Evolutionary conservation across 768 basidiomycete genomes (phyloP).

Genomic region (Lanmaoa rubissima): DNA sequence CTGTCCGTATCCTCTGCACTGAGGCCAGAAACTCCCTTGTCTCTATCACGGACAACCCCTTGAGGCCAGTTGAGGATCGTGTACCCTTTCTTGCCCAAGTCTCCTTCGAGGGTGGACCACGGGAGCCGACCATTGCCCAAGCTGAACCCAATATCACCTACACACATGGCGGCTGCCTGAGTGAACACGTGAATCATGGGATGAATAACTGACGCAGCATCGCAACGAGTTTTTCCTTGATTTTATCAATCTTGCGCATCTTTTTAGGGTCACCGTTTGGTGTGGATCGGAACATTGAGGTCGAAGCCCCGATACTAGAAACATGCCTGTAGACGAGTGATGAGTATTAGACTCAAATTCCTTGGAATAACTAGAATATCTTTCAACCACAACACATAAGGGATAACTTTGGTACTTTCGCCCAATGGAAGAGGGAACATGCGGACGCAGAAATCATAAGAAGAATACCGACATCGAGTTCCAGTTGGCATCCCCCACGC

Average conservation of each 20-base stretch:
- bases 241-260: neutral
- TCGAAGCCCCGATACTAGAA: neutral
- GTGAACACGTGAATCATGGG: fast-evolving
- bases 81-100: constrained; percentile 4
- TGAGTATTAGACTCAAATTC: neutral
- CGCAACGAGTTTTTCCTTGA: neutral
- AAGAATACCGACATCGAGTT: neutral
- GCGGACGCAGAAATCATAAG: neutral
- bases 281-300: neutral
- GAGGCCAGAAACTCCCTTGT: neutral
- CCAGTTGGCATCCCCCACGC: too few species aligned
- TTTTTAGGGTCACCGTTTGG: neutral
- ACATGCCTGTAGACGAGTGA: neutral
- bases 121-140: constrained; percentile 3
- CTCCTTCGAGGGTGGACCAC: constrained; percentile 12
- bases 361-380: neutral
- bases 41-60: neutral
- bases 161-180: neutral
- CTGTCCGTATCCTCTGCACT: constrained; percentile 6
- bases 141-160: constrained; percentile 8
- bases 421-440: too few species aligned
- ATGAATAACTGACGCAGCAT: constrained; percentile 9
- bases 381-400: neutral
- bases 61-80: constrained; percentile 7
- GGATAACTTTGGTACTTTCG: too few species aligned